These are phyloP conservation scores for Erodium moschatum DNA, from an alignment of 441 rosid species.

Conservation along the genomic window DNA sequence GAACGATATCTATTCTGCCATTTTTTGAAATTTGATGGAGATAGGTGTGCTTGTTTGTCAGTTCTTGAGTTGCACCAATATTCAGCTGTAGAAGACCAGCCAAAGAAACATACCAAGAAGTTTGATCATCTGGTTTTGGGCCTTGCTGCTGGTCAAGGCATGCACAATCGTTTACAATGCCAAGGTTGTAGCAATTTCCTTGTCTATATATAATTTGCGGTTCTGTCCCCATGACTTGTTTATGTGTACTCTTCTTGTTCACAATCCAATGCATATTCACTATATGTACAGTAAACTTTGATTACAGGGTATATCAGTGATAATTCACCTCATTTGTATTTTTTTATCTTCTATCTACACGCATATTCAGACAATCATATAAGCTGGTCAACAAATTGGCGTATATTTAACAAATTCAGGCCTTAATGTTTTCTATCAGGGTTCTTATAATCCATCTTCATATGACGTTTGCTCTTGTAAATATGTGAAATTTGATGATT, in stretches of 20 bases:
- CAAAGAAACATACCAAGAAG: conserved; percentile 37
- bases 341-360: too few species aligned
- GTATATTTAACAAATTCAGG: too few species aligned
- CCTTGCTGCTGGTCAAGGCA: conserved; percentile 68
- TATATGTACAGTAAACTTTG: neutral
- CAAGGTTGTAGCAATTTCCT: conserved; percentile 36
- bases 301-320: neutral
- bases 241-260: neutral
- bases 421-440: too few species aligned
- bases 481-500: neutral
- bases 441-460: too few species aligned
- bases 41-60: conserved; percentile 16
- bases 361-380: too few species aligned
- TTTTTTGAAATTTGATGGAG: neutral
- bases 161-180: conserved; percentile 70
- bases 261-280: neutral
- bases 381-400: too few species aligned
- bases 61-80: conserved; percentile 42
- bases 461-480: neutral
- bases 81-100: conserved; percentile 21
- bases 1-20: neutral
- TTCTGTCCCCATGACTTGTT: neutral
- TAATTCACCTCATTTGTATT: too few species aligned
- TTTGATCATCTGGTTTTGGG: conserved; percentile 67
- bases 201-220: neutral